These are phyloP conservation scores for Peribolospora kevripleyi DNA, from an alignment of 768 basidiomycete genomes.

Conservation along the genomic window DNA sequence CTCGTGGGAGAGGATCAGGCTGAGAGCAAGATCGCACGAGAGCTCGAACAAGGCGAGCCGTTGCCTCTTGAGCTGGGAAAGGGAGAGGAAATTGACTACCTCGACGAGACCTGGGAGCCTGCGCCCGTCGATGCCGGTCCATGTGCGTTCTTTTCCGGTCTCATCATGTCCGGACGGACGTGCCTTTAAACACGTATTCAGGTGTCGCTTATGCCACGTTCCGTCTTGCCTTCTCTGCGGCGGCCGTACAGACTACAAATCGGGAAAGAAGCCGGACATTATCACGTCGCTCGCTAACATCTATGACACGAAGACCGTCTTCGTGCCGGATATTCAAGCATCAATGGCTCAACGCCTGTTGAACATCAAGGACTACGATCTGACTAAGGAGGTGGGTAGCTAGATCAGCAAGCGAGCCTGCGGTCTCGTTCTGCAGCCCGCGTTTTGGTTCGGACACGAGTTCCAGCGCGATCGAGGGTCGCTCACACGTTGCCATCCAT, in stretches of 20 bases:
- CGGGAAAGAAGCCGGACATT: constrained; percentile 74
- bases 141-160: constrained; percentile 26
- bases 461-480: neutral
- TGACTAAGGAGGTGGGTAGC: constrained; percentile 36
- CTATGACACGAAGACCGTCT: constrained; percentile 88
- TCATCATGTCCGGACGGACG: too few relatives aligned
- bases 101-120: constrained; percentile 80
- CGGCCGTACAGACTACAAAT: constrained; percentile 48
- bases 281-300: constrained; percentile 92
- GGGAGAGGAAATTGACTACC: constrained; percentile 47
- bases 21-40: constrained; percentile 8
- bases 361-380: constrained; percentile 50
- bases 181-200: neutral
- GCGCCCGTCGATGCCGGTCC: constrained; percentile 92
- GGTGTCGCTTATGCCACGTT: neutral
- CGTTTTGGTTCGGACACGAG: neutral
- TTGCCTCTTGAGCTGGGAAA: constrained; percentile 43
- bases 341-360: constrained; percentile 68
- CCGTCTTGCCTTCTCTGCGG: neutral
- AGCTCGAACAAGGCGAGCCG: constrained; percentile 11
- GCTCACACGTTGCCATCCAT: neutral
- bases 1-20: constrained; percentile 54
- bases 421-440: too few relatives aligned
- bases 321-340: constrained; percentile 83
- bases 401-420: too few relatives aligned